A percentile compares a stretch with the other conserved stretches of the same genome.
phyloP scores from a whole-genome alignment of 2,329 filamentous ascomycete species.

The Teratosphaeria destructans region DNA sequence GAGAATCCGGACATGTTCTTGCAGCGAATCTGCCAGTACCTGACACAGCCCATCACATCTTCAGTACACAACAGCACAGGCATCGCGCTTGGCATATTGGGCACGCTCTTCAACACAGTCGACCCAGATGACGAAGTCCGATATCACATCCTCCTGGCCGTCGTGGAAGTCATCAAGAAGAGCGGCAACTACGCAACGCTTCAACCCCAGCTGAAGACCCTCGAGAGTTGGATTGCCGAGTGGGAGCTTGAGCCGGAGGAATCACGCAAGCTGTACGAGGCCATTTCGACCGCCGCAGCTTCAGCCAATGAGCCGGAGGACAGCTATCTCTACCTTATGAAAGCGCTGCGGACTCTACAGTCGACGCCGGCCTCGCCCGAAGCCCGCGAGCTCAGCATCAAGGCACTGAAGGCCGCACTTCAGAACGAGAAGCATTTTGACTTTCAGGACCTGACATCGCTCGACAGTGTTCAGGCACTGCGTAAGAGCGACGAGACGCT shows the following conservation, averaged over 20 bases:
- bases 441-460: slow-evolving; percentile 60
- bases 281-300: slow-evolving; percentile 69
- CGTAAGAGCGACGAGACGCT: slow-evolving; percentile 73
- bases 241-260: slow-evolving; percentile 81
- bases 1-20: slow-evolving; percentile 78
- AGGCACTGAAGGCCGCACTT: slow-evolving; percentile 57
- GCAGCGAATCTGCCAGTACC: slow-evolving; percentile 77
- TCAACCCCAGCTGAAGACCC: slow-evolving; percentile 69
- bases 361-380: slow-evolving; percentile 47
- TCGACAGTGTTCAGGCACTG: slow-evolving; percentile 74
- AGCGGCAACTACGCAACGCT: slow-evolving; percentile 61
- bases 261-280: slow-evolving; percentile 72
- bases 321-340: slow-evolving; percentile 60
- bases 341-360: slow-evolving; percentile 66
- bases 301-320: slow-evolving; percentile 69
- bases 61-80: slow-evolving; percentile 77
- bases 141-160: slow-evolving; percentile 82
- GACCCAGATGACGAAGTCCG: slow-evolving; percentile 64
- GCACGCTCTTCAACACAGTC: slow-evolving; percentile 94
- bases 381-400: slow-evolving; percentile 49
- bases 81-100: slow-evolving; percentile 80
- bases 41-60: slow-evolving; percentile 74
- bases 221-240: slow-evolving; percentile 69
- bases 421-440: slow-evolving; percentile 57
- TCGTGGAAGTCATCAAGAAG: slow-evolving; percentile 68